Evolutionary conservation across 306 rosid species (phyloP).

Genomic region (Inga oerstediana): DNA sequence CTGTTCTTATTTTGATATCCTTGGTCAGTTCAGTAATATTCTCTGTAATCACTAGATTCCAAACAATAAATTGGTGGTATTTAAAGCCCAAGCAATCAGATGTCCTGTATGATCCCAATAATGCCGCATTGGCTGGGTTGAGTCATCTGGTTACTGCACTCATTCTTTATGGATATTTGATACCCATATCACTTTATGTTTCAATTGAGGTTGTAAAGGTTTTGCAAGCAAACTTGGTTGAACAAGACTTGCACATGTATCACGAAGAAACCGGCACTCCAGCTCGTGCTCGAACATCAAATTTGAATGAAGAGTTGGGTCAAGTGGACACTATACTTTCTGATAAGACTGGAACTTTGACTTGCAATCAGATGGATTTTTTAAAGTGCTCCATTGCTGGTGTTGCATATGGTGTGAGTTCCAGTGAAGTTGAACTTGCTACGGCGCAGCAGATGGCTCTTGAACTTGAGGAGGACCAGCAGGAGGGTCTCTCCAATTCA

Average conservation of each 20-base stretch:
- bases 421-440: constrained; percentile 97
- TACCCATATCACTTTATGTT: constrained; percentile 98
- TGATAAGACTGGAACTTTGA: constrained; percentile 97
- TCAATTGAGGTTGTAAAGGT: constrained; percentile 98
- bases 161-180: constrained; percentile 94
- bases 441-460: constrained; percentile 88
- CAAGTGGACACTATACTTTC: constrained; percentile 99
- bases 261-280: constrained; percentile 86
- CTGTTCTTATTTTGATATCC: constrained; percentile 78
- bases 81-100: constrained; percentile 54
- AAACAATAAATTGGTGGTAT: constrained; percentile 73
- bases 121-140: constrained; percentile 72
- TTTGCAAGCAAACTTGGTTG: constrained; percentile 87
- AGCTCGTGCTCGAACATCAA: constrained; percentile 91
- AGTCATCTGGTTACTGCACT: constrained; percentile 94
- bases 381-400: constrained; percentile 97
- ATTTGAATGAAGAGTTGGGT: constrained; percentile 97
- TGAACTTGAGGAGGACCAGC: constrained; percentile 57
- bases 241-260: constrained; percentile 88
- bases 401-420: constrained; percentile 69
- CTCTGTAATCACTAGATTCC: constrained; percentile 65
- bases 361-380: constrained; percentile 99
- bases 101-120: constrained; percentile 56
- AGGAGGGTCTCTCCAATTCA: constrained; percentile 59
- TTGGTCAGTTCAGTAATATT: constrained; percentile 83